Evolutionary conservation across 148 eudicot genomes (phyloP).

Genomic region (Cornus controversa): DNA sequence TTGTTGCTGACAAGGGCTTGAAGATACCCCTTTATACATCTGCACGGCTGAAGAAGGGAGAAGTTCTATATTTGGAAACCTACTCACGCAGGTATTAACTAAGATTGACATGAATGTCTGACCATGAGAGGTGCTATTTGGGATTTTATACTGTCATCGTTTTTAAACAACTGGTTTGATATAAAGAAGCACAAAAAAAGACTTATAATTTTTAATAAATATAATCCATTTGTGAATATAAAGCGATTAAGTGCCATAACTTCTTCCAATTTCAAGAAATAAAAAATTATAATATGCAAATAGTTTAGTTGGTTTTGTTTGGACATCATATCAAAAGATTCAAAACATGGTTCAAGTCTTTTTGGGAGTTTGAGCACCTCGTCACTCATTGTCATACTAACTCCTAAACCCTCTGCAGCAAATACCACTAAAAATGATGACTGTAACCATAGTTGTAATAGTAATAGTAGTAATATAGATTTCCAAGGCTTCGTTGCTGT

Average conservation of each 20-base stretch:
- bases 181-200: background rate
- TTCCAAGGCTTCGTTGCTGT: background rate
- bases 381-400: too few relatives aligned
- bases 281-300: too few relatives aligned
- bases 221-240: background rate
- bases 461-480: too few relatives aligned
- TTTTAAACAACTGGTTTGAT: background rate
- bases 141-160: background rate
- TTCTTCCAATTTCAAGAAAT: background rate
- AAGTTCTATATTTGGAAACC: conserved; percentile 91
- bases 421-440: too few relatives aligned
- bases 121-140: background rate
- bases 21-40: conserved; percentile 85
- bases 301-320: too few relatives aligned
- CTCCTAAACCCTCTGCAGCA: too few relatives aligned
- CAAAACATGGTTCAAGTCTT: too few relatives aligned
- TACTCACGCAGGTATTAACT: conserved; percentile 69
- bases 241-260: background rate
- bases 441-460: background rate
- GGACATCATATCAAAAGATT: too few relatives aligned
- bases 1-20: conserved; percentile 96
- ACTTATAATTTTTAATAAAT: too few relatives aligned
- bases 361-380: too few relatives aligned
- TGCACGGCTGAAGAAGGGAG: conserved; percentile 96
- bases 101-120: background rate